phyloP scores from a whole-genome alignment of 1,284 basidiomycete species.

The Leucoagaricus sp. region DNA sequence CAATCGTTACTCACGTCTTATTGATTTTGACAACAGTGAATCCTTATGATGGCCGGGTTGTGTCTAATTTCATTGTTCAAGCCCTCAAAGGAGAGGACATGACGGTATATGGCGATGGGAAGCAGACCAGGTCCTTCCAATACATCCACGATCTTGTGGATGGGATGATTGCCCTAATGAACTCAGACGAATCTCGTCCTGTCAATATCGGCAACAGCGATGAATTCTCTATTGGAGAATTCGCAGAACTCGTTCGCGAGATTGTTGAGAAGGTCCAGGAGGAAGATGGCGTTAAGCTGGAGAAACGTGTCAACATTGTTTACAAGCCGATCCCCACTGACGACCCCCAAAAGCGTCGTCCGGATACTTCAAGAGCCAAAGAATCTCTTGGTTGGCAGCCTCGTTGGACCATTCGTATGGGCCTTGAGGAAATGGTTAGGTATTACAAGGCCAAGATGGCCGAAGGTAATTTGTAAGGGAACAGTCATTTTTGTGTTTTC shows the following conservation, averaged over 20 bases:
- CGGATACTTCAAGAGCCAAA: conserved; percentile 91
- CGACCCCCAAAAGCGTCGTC: conserved; percentile 92
- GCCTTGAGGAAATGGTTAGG: conserved; percentile 91
- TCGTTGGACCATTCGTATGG: conserved; percentile 88
- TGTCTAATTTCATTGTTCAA: conserved; percentile 98
- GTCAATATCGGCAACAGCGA: conserved; percentile 95
- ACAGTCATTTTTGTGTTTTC: not conserved
- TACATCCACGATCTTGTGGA: conserved; percentile 86
- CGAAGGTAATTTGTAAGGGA: conserved; percentile 72
- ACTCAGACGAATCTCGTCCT: conserved; percentile 86
- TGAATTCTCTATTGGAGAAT: conserved; percentile 94
- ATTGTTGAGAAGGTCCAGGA: conserved; percentile 88
- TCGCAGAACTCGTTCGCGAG: conserved; percentile 86
- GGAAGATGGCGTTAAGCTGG: conserved; percentile 68
- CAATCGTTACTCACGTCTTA: conserved; percentile 1
- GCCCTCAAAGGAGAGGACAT: conserved; percentile 94
- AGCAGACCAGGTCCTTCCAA: conserved; percentile 95
- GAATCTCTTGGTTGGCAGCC: conserved; percentile 89
- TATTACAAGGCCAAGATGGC: conserved; percentile 89
- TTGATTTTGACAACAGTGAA: conserved; percentile 65
- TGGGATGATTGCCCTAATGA: conserved; percentile 90
- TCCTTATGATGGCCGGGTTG: conserved; percentile 93
- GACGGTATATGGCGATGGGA: conserved; percentile 96
- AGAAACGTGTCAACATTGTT: conserved; percentile 69
- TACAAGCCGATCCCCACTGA: conserved; percentile 89